phyloP scores from a whole-genome alignment of 495 filamentous ascomycete genomes.

The Talaromyces adpressus region DNA sequence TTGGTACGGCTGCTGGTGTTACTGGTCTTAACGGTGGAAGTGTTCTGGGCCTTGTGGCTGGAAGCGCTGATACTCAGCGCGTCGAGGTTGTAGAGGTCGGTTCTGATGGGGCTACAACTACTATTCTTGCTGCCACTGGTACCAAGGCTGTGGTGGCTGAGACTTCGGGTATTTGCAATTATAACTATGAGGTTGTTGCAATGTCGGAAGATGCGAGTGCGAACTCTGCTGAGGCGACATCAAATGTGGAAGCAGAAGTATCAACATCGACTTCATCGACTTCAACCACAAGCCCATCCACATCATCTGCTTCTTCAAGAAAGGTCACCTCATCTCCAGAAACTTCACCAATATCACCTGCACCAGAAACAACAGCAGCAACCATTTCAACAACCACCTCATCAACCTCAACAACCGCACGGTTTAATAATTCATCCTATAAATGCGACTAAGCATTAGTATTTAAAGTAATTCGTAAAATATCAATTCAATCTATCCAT shows the following conservation, averaged over 20 bases:
- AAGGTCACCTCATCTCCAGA: too few relatives aligned
- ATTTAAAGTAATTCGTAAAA: too few relatives aligned
- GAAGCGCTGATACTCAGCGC: slow-evolving; percentile 9
- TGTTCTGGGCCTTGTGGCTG: slow-evolving; percentile 2
- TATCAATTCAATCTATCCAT: too few relatives aligned
- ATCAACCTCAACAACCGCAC: too few relatives aligned
- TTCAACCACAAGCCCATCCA: neutral
- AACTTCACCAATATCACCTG: too few relatives aligned
- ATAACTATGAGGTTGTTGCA: slow-evolving; percentile 15
- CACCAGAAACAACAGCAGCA: too few relatives aligned
- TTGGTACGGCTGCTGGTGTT: neutral
- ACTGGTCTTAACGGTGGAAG: slow-evolving; percentile 12
- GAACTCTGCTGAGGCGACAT: neutral
- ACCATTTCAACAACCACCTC: too few relatives aligned
- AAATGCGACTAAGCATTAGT: too few relatives aligned
- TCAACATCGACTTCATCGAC: neutral
- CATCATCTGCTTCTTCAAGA: too few relatives aligned
- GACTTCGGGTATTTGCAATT: slow-evolving; percentile 12
- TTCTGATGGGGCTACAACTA: neutral
- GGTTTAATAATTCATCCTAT: too few relatives aligned
- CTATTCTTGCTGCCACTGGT: slow-evolving; percentile 7
- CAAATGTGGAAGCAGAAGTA: neutral
- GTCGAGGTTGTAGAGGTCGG: slow-evolving; percentile 10
- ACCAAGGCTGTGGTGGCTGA: slow-evolving; percentile 7
- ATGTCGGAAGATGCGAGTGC: neutral